phyloP scores from a whole-genome alignment of 164 flowering plant genomes.

The Liriodendron chinense region DNA sequence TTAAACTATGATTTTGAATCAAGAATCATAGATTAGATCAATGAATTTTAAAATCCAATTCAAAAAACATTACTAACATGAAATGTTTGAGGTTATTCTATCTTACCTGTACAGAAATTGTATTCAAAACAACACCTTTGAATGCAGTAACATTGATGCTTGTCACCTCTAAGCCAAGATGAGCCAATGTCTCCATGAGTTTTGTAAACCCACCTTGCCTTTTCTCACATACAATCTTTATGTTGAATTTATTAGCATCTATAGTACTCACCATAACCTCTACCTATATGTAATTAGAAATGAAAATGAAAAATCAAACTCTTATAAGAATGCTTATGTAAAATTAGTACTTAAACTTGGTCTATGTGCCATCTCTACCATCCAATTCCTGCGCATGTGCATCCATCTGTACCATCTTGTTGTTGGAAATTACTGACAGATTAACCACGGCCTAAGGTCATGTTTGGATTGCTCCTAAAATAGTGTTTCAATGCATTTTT shows the following conservation, averaged over 20 bases:
- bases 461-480: background rate
- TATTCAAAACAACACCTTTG: conserved; percentile 42
- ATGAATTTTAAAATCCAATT: no score
- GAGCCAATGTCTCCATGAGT: conserved; percentile 46
- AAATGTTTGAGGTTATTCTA: background rate
- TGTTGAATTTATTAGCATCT: conserved; percentile 43
- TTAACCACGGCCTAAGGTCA: background rate
- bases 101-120: conserved; percentile 49
- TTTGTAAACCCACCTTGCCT: conserved; percentile 45
- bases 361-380: background rate
- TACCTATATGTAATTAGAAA: conserved; percentile 28
- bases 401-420: no score
- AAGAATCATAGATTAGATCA: no score
- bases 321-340: background rate
- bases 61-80: no score
- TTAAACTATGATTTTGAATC: no score
- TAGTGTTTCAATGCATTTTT: background rate
- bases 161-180: conserved; percentile 48
- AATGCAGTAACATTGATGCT: conserved; percentile 50
- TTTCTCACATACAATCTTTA: conserved; percentile 46
- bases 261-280: conserved; percentile 42
- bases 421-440: background rate
- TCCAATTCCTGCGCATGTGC: background rate
- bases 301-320: background rate
- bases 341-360: no score